These are phyloP conservation scores for Conringia planisiliqua DNA, from an alignment of 345 rosid genomes.

Conservation along the genomic window DNA sequence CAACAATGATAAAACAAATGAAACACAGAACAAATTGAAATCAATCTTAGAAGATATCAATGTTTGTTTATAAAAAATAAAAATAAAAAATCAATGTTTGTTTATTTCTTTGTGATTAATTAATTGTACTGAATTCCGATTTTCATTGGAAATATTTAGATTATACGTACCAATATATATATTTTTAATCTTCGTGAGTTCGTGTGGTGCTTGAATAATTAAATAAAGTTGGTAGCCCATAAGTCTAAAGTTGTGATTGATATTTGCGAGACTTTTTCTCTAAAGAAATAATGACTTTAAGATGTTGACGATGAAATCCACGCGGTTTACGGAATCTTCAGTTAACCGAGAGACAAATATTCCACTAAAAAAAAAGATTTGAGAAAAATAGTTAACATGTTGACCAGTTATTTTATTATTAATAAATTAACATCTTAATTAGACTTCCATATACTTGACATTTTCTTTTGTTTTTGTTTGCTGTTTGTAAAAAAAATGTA, in stretches of 20 bases:
- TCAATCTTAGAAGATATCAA: background rate
- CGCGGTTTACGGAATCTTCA: conserved; percentile 11
- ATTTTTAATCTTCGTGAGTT: no score
- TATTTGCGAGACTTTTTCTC: background rate
- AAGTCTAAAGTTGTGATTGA: conserved; percentile 30
- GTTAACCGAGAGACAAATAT: conserved; percentile 3
- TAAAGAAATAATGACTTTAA: conserved; percentile 13
- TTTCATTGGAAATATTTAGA: background rate
- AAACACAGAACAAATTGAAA: background rate
- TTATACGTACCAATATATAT: background rate
- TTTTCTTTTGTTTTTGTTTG: background rate
- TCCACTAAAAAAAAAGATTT: background rate
- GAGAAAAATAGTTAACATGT: background rate
- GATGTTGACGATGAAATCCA: conserved; percentile 14
- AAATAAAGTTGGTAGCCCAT: conserved; percentile 17
- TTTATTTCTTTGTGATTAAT: background rate
- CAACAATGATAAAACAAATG: background rate
- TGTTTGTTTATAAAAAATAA: background rate
- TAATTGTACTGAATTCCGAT: background rate
- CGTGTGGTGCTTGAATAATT: background rate
- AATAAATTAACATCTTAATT: background rate
- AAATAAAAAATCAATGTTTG: background rate
- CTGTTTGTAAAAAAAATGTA: background rate
- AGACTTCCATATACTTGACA: background rate
- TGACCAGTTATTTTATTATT: background rate